Conservation (phyloP, 805 yeast genomes). For the Pichia kluyveri region DNA sequence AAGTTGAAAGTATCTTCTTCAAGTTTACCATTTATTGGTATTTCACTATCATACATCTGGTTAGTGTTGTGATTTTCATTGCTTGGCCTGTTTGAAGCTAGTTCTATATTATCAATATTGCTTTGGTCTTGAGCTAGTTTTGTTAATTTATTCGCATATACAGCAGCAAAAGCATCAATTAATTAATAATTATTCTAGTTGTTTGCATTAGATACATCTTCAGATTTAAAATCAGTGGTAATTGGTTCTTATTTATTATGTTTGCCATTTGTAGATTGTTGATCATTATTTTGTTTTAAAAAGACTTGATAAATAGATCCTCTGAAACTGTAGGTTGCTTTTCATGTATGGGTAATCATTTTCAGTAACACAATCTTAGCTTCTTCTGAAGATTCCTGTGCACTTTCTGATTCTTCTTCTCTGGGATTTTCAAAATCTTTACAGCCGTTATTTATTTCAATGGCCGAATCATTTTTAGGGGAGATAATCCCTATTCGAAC, state of each 20-base stretch:
- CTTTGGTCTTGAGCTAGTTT: conserved; percentile 1
- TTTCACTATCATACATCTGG: too few species aligned
- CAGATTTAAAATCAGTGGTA: conserved; percentile 1
- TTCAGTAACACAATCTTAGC: too few species aligned
- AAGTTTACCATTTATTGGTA: too few species aligned
- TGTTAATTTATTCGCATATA: conserved; percentile 1
- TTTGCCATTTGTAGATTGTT: background rate
- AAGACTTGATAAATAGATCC: background rate
- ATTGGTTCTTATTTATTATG: background rate
- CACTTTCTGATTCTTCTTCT: background rate
- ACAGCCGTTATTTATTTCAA: background rate
- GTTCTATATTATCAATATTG: background rate
- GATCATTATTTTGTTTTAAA: background rate
- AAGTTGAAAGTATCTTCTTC: too few species aligned
- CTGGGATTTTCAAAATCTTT: background rate
- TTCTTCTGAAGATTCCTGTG: background rate
- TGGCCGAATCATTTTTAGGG: background rate
- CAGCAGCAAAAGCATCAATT: background rate
- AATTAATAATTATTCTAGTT: background rate
- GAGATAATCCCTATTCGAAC: too few species aligned
- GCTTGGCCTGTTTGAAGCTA: background rate
- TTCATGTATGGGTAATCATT: background rate
- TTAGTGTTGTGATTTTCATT: background rate
- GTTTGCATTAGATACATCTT: background rate
- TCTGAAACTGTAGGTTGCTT: background rate